phyloP scores from a whole-genome alignment of 495 filamentous ascomycete genomes.

The Penicillium tannophilum region DNA sequence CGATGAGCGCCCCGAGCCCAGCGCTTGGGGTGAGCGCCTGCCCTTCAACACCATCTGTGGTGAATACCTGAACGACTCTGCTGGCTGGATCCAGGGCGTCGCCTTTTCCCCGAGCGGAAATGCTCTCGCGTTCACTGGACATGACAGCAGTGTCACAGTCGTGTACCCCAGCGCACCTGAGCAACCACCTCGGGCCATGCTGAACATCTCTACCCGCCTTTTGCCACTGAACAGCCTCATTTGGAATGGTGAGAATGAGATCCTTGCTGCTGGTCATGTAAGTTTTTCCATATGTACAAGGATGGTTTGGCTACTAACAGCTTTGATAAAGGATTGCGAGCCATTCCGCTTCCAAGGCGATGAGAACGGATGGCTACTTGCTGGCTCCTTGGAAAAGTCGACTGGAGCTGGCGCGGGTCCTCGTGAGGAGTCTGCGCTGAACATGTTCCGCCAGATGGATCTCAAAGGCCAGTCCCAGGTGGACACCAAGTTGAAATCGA shows the following conservation, averaged over 20 bases:
- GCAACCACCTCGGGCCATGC: slow-evolving; percentile 82
- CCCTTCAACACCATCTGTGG: slow-evolving; percentile 98
- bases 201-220: slow-evolving; percentile 86
- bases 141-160: slow-evolving; percentile 94
- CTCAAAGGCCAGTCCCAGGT: slow-evolving; percentile 86
- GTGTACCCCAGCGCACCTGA: slow-evolving; percentile 94
- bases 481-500: slow-evolving; percentile 91
- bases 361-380: slow-evolving; percentile 80
- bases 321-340: slow-evolving; percentile 71
- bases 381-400: slow-evolving; percentile 76
- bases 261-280: slow-evolving; percentile 90
- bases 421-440: slow-evolving; percentile 85
- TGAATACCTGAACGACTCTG: slow-evolving; percentile 91
- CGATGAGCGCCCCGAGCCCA: slow-evolving; percentile 83
- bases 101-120: slow-evolving; percentile 90
- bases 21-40: slow-evolving; percentile 90
- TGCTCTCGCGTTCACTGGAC: slow-evolving; percentile 85
- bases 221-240: slow-evolving; percentile 89
- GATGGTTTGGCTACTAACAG: slow-evolving; percentile 14
- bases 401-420: slow-evolving; percentile 53
- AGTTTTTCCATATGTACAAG: slow-evolving; percentile 25
- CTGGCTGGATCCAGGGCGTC: slow-evolving; percentile 92
- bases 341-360: slow-evolving; percentile 88
- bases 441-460: slow-evolving; percentile 99
- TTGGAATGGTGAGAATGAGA: slow-evolving; percentile 90